A percentile compares a stretch with the other conserved stretches of the same genome.
Evolutionary conservation across 1,284 basidiomycete species (phyloP).

Genomic region (Porodaedalea pini): DNA sequence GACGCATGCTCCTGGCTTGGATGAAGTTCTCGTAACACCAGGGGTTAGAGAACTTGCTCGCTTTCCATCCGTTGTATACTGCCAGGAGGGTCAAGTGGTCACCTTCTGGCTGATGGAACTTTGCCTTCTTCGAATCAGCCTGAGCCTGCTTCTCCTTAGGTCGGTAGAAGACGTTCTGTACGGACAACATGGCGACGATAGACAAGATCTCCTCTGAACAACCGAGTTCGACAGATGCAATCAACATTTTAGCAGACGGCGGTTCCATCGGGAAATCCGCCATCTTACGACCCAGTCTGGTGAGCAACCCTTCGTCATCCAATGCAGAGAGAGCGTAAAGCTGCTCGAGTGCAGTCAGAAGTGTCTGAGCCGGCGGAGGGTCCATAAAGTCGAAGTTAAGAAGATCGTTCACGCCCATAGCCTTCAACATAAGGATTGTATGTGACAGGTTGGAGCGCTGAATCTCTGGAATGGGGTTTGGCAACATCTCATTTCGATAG

Average conservation of each 20-base stretch:
- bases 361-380: conserved; percentile 93
- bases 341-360: conserved; percentile 91
- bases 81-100: conserved; percentile 94
- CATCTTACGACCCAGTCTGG: conserved; percentile 95
- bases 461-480: conserved; percentile 97
- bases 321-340: conserved; percentile 93
- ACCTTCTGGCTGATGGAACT: conserved; percentile 97
- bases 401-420: conserved; percentile 98
- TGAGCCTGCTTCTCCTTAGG: conserved; percentile 99
- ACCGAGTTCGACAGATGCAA: conserved; percentile 94
- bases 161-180: conserved; percentile 95
- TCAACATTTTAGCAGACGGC: conserved; percentile 94
- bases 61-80: conserved; percentile 99
- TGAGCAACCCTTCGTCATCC: conserved; percentile 95
- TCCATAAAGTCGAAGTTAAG: conserved; percentile 99
- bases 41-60: conserved; percentile 90
- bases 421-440: conserved; percentile 94
- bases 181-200: conserved; percentile 96
- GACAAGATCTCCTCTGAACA: conserved; percentile 97
- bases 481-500: conserved; percentile 97
- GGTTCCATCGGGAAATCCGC: conserved; percentile 99
- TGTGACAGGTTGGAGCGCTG: conserved; percentile 92
- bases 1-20: conserved; percentile 92
- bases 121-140: conserved; percentile 98
- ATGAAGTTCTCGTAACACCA: conserved; percentile 99